A percentile compares a stretch with the other conserved stretches of the same genome.
Evolutionary conservation across 2,329 filamentous ascomycete species (phyloP).

Genomic region (Volutella citrinella): DNA sequence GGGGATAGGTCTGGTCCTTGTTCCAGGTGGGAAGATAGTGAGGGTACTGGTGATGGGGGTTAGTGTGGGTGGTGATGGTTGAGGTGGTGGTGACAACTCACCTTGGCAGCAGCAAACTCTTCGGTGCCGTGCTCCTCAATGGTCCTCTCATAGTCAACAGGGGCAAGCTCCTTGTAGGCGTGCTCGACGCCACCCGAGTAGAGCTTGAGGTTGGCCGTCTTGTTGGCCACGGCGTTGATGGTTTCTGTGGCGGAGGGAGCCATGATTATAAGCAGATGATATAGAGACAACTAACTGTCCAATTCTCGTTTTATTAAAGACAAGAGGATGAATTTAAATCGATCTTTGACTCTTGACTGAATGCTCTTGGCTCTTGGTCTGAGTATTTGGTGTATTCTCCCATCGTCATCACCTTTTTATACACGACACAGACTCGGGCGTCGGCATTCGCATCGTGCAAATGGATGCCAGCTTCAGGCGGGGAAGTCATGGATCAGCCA

Average conservation of each 20-base stretch:
- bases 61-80: neutral
- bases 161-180: constrained; percentile 23
- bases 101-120: constrained; percentile 21
- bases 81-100: constrained; percentile 6
- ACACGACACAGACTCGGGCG: constrained; percentile 12
- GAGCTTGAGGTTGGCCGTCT: constrained; percentile 23
- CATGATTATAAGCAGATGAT: constrained; percentile 12
- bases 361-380: no score
- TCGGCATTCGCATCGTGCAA: constrained; percentile 10
- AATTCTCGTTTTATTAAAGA: neutral
- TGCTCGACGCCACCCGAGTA: constrained; percentile 23
- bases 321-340: neutral
- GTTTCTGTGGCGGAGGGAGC: constrained; percentile 24
- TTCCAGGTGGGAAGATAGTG: constrained; percentile 74
- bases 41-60: constrained; percentile 51
- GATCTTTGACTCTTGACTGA: neutral
- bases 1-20: constrained; percentile 59
- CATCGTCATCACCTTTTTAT: constrained; percentile 10
- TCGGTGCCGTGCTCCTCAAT: constrained; percentile 18
- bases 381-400: no score
- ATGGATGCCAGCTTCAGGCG: constrained; percentile 11
- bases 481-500: constrained; percentile 11
- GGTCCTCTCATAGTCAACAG: constrained; percentile 16
- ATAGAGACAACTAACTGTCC: no score
- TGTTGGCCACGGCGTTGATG: constrained; percentile 7